Conservation (phyloP, 345 rosid genomes). For the Populus davidiana region DNA sequence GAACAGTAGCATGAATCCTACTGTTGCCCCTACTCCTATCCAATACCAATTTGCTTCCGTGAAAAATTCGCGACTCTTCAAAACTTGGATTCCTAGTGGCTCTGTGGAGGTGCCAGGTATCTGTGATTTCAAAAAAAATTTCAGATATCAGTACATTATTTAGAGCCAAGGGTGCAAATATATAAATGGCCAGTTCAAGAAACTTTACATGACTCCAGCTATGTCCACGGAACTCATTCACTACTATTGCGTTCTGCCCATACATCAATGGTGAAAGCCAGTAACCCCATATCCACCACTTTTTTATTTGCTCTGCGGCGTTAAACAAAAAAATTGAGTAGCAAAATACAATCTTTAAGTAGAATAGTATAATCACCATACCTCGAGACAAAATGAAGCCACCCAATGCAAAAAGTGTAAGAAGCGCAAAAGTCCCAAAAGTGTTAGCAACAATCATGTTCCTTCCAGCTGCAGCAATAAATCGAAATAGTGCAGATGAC, state of each 20-base stretch:
- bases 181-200: neutral
- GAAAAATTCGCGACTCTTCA: conserved; percentile 45
- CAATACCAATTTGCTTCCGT: conserved; percentile 61
- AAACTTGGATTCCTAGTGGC: conserved; percentile 44
- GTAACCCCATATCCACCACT: conserved; percentile 91
- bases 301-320: conserved; percentile 55
- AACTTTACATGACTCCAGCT: conserved; percentile 51
- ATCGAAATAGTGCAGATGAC: conserved; percentile 61
- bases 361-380: conserved; percentile 13
- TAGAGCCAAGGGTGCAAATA: neutral
- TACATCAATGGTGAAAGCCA: conserved; percentile 85
- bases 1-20: conserved; percentile 39
- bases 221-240: conserved; percentile 66
- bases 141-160: neutral
- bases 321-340: neutral
- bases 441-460: conserved; percentile 57
- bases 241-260: conserved; percentile 60
- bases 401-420: conserved; percentile 44
- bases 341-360: neutral
- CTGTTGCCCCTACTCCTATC: conserved; percentile 52
- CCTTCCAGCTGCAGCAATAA: conserved; percentile 55
- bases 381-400: conserved; percentile 65
- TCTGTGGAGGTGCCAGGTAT: conserved; percentile 20
- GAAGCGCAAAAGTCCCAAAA: conserved; percentile 56
- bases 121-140: conserved; percentile 11